phyloP scores from a whole-genome alignment of 495 filamentous ascomycete species.

The Apodospora peruviana region DNA sequence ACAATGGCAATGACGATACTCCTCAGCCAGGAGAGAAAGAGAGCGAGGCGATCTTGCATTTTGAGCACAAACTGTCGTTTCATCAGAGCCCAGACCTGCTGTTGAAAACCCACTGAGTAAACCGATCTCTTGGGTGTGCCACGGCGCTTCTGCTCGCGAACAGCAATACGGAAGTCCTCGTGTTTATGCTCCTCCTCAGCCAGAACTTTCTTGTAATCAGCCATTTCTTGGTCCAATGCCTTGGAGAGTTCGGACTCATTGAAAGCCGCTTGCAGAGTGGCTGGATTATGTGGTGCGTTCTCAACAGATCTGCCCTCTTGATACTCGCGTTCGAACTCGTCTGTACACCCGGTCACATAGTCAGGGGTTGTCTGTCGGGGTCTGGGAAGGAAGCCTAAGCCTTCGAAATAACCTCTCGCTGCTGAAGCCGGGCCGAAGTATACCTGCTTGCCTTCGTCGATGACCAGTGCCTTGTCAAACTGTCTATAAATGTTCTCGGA shows the following conservation, averaged over 20 bases:
- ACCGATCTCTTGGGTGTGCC: conserved; percentile 61
- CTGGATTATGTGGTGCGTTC: conserved; percentile 62
- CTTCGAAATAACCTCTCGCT: conserved; percentile 74
- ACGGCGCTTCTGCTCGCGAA: conserved; percentile 69
- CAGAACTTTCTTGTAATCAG: conserved; percentile 54
- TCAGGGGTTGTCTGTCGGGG: conserved; percentile 83
- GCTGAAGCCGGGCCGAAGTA: conserved; percentile 71
- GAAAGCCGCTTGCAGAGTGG: conserved; percentile 62
- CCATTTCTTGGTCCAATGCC: conserved; percentile 60
- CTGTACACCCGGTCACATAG: conserved; percentile 79
- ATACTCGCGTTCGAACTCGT: conserved; percentile 76
- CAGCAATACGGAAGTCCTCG: conserved; percentile 72
- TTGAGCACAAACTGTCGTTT: conserved; percentile 79
- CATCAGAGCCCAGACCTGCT: conserved; percentile 78
- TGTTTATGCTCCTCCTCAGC: conserved; percentile 57
- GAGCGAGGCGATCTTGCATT: conserved; percentile 73
- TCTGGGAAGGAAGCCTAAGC: conserved; percentile 70
- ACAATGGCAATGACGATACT: conserved; percentile 72
- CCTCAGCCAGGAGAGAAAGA: conserved; percentile 71
- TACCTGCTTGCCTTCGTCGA: conserved; percentile 72
- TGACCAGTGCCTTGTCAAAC: conserved; percentile 85
- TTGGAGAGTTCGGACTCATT: conserved; percentile 53
- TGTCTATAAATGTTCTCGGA: conserved; percentile 77
- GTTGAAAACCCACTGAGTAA: conserved; percentile 73
- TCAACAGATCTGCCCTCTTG: conserved; percentile 52